phyloP scores from a whole-genome alignment of 140 eudicot species.

The Oenanthe javanica region DNA sequence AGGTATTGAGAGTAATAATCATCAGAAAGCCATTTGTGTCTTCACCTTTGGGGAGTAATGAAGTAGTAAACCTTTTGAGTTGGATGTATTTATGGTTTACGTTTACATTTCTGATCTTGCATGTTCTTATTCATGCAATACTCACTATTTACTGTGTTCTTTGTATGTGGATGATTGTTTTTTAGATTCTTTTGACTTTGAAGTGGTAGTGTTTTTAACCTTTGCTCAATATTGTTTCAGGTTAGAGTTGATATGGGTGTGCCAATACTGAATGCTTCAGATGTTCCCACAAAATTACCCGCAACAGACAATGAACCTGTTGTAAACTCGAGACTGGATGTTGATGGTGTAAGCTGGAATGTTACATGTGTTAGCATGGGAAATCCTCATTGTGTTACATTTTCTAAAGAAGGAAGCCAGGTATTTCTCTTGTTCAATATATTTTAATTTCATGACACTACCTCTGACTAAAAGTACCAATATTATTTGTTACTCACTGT shows the following conservation, averaged over 20 bases:
- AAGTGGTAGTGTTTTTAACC: not conserved
- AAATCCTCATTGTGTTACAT: constrained; percentile 93
- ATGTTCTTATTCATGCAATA: not conserved
- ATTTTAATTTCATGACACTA: not conserved
- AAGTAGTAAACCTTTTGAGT: not conserved
- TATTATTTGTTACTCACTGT: not conserved
- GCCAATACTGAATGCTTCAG: constrained; percentile 76
- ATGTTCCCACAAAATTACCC: constrained; percentile 76
- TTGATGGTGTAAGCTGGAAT: constrained; percentile 73
- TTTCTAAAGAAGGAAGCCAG: constrained; percentile 45
- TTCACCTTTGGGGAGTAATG: not conserved
- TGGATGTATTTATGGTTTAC: not conserved
- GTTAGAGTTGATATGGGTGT: constrained; percentile 98
- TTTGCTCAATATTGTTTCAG: constrained; percentile 36
- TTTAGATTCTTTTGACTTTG: not conserved
- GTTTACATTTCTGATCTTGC: not conserved
- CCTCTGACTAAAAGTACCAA: not conserved
- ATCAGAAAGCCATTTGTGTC: constrained; percentile 1
- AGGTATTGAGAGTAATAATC: not conserved
- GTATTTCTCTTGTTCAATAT: constrained; percentile 22
- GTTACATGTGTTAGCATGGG: constrained; percentile 99
- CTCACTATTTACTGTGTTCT: not conserved
- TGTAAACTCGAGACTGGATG: constrained; percentile 59
- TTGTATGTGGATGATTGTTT: not conserved
- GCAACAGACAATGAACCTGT: constrained; percentile 62